Evolutionary conservation across 306 rosid species (phyloP).

Genomic region (Cercis canadensis): DNA sequence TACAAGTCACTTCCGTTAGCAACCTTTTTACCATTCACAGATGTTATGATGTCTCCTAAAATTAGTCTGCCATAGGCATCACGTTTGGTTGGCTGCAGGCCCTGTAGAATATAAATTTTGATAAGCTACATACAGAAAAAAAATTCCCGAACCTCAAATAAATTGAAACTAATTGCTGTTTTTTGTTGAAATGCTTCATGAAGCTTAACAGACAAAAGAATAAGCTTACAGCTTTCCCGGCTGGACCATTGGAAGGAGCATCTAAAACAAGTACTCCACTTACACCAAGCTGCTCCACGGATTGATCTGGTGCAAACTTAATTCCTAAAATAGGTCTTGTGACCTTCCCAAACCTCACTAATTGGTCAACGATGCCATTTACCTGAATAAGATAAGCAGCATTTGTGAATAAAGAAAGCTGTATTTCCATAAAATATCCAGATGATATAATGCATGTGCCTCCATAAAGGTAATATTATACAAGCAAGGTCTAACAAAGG

Average conservation of each 20-base stretch:
- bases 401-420: conserved; percentile 1
- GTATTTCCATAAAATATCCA: background rate
- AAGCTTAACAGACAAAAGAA: conserved; percentile 5
- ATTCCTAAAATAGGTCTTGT: conserved; percentile 98
- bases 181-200: conserved; percentile 8
- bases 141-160: conserved; percentile 12
- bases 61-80: conserved; percentile 91
- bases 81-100: conserved; percentile 84
- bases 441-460: background rate
- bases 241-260: conserved; percentile 93
- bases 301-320: conserved; percentile 99
- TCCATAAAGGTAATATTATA: background rate
- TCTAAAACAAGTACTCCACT: conserved; percentile 97
- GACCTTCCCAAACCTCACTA: conserved; percentile 94
- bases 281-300: conserved; percentile 94
- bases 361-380: conserved; percentile 92
- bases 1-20: conserved; percentile 92
- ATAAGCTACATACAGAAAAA: conserved; percentile 16
- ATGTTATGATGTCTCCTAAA: conserved; percentile 94
- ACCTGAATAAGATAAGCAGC: conserved; percentile 59
- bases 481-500: conserved; percentile 11
- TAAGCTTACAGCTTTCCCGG: conserved; percentile 89
- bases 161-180: background rate
- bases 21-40: conserved; percentile 86
- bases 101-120: conserved; percentile 56